phyloP scores from a whole-genome alignment of 768 basidiomycete species.

The Leucosporidium scottii region DNA sequence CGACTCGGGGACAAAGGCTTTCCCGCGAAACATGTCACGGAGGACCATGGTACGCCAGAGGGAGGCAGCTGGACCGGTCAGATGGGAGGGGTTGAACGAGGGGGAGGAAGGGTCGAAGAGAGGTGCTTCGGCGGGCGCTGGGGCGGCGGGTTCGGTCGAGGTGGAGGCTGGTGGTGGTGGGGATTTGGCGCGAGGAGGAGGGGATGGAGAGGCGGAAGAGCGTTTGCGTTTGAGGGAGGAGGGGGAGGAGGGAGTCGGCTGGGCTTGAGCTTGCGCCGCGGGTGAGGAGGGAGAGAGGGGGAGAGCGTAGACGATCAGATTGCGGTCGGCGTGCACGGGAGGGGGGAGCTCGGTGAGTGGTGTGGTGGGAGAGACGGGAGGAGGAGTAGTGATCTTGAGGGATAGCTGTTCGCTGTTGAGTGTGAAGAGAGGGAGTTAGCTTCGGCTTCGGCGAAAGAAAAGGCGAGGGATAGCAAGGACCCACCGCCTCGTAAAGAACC shows the following conservation, averaged over 20 bases:
- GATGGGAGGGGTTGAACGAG: conserved; percentile 15
- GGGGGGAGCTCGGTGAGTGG: conserved; percentile 16
- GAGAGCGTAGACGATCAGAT: conserved; percentile 59
- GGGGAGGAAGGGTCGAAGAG: conserved; percentile 4
- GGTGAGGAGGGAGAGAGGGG: conserved; percentile 43
- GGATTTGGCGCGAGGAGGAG: conserved; percentile 23
- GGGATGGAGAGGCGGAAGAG: conserved; percentile 11
- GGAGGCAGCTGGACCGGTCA: not conserved
- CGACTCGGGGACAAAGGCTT: not conserved
- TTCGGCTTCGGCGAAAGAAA: no score
- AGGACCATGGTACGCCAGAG: conserved; percentile 37
- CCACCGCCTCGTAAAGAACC: conserved; percentile 17
- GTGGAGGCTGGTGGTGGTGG: conserved; percentile 9
- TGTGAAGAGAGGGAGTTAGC: not conserved
- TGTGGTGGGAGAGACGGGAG: conserved; percentile 37
- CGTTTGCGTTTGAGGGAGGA: conserved; percentile 38
- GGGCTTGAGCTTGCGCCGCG: no score
- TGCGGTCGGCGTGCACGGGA: conserved; percentile 35
- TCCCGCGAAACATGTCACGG: conserved; percentile 40
- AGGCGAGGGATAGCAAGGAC: not conserved
- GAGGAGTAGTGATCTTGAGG: conserved; percentile 48
- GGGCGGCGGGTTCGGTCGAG: not conserved
- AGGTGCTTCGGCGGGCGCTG: not conserved
- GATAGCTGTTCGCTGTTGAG: conserved; percentile 50
- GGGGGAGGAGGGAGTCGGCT: not conserved